Evolutionary conservation across 331 rosid genomes (phyloP).

Genomic region (Dryas integrifolia): DNA sequence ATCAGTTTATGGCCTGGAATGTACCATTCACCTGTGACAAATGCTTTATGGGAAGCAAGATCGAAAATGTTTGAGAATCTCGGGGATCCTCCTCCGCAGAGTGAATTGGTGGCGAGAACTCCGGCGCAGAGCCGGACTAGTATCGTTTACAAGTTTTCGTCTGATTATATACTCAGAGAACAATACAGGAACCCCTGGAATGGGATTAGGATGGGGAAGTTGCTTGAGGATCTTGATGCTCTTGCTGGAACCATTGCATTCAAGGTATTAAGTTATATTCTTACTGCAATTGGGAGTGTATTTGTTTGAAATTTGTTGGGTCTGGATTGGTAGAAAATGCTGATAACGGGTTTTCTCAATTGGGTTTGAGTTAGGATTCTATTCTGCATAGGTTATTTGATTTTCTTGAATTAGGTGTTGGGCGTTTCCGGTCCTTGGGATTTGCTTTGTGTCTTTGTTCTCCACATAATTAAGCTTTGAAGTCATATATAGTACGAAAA

Average conservation of each 20-base stretch:
- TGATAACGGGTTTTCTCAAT: background rate
- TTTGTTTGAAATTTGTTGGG: background rate
- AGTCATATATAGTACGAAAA: background rate
- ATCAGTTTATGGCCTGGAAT: slow-evolving; percentile 75
- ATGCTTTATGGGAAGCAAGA: slow-evolving; percentile 95
- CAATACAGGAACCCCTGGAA: slow-evolving; percentile 93
- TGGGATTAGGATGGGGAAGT: slow-evolving; percentile 69
- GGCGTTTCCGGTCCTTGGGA: background rate
- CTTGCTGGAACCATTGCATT: slow-evolving; percentile 89
- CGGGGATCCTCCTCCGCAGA: slow-evolving; percentile 29
- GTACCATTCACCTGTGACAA: slow-evolving; percentile 80
- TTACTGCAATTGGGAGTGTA: background rate
- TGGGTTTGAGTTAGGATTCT: no score
- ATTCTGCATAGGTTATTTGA: no score
- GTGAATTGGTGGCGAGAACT: slow-evolving; percentile 35
- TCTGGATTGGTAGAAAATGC: slow-evolving; percentile 2
- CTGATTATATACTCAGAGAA: slow-evolving; percentile 70
- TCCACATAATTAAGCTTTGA: background rate
- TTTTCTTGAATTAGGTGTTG: background rate
- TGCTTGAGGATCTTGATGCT: slow-evolving; percentile 93
- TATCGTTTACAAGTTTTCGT: slow-evolving; percentile 64
- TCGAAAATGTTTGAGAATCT: slow-evolving; percentile 46
- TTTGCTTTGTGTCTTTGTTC: background rate
- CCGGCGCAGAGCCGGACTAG: slow-evolving; percentile 68
- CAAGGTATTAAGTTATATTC: slow-evolving; percentile 44